These are phyloP conservation scores for Tricholoma sp. DNA, from an alignment of 768 basidiomycete species.

Conservation along the genomic window DNA sequence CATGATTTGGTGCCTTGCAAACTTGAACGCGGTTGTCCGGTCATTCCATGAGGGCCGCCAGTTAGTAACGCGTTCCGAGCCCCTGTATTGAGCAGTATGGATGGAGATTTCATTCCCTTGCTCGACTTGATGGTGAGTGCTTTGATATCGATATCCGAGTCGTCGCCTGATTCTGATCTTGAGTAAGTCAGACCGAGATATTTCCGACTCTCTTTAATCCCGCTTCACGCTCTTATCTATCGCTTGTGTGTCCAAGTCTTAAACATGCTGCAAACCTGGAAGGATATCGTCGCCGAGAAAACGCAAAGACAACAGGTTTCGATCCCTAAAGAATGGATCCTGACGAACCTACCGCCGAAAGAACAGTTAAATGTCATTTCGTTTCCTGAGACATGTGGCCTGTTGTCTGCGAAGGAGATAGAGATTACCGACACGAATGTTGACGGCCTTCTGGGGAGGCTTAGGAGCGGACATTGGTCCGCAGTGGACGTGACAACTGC, in stretches of 20 bases:
- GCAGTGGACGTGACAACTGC: conserved; percentile 66
- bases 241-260: conserved; percentile 30
- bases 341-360: conserved; percentile 41
- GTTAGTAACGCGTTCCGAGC: too few relatives aligned
- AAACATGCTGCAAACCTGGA: conserved; percentile 40
- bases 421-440: conserved; percentile 42
- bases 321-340: conserved; percentile 64
- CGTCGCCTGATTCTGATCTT: neutral
- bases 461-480: conserved; percentile 53
- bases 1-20: too few relatives aligned
- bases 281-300: conserved; percentile 49
- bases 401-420: conserved; percentile 50
- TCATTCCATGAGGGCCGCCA: too few relatives aligned
- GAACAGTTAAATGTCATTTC: conserved; percentile 45
- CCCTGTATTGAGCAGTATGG: too few relatives aligned
- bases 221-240: conserved; percentile 11
- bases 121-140: too few relatives aligned
- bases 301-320: conserved; percentile 43
- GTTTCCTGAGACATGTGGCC: conserved; percentile 50
- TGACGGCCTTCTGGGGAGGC: conserved; percentile 42
- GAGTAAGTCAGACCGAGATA: neutral
- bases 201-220: neutral
- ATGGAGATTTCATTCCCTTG: too few relatives aligned
- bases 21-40: too few relatives aligned
- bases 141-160: too few relatives aligned